Base-by-base conservation (phyloP, 2,329 filamentous ascomycete genomes). In the Monilinia vaccinii-corymbosi region DNA sequence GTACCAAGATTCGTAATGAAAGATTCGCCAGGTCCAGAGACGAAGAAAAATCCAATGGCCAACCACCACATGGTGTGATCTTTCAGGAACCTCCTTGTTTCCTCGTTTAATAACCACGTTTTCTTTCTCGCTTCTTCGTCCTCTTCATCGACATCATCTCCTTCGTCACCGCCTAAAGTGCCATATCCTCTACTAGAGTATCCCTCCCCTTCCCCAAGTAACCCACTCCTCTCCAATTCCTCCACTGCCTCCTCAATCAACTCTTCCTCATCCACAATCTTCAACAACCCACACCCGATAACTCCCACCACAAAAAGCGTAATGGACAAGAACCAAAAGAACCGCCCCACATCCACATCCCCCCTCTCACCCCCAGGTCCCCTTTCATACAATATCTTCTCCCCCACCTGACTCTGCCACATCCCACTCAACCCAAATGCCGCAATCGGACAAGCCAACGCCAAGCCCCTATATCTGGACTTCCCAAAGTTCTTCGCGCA, bases 1-100 rank as follows among this genome's bases (percentile, higher is more conserved):
- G 92, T 97, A 40, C 94, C 94, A 11, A 99, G 78, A 69, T 97
- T 99, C 76, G 97, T 99, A 75, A 97, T 91, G 73, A 97, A 99
- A 13, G 93, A 89, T 75, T 99, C 94, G n/a, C 92, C 93, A 0
- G 94, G 93, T 0, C 69, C 70, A 28, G 70, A 72, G 23, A 96
- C 89, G 64, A 97, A 81, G 73, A 97, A 90, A 75, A 99, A 97
- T 23, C 91, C 92, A 0, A 86, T 77, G 0, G 93, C 91, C 66
- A 99, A 87, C 71, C 86, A 89, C 93, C 93, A 99, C 93, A 97
- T 97, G 14, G 91, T 97, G 62, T 82, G 85, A 67, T 99, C 94
- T 28, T 83, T 80, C 11, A 99, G 79, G 73, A 97, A 99, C 4
- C 85, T 80, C 14, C 85, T 80, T 0, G 94, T 97, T 72, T 97